Conservation (phyloP, 2,329 filamentous ascomycete species). For the Colletotrichum lini region DNA sequence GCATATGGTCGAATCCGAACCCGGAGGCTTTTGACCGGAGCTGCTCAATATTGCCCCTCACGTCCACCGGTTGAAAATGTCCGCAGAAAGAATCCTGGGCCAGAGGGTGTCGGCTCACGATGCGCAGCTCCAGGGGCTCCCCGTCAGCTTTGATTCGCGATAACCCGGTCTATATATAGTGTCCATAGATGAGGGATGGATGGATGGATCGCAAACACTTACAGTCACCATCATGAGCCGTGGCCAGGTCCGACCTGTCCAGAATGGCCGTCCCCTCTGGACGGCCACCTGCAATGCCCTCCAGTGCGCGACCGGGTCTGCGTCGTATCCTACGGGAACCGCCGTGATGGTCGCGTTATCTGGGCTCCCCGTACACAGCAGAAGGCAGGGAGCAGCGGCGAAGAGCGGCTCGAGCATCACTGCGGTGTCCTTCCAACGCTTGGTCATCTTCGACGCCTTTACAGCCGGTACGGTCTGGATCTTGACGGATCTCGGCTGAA, state of each 20-base stretch:
- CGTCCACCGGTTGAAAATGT: not conserved
- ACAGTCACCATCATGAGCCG: not conserved
- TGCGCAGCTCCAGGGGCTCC: not conserved
- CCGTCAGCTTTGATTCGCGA: no score
- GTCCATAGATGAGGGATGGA: no score
- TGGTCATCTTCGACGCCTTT: no score
- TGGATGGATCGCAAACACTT: not conserved
- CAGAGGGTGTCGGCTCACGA: not conserved
- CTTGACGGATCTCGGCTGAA: no score
- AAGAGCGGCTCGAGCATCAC: not conserved
- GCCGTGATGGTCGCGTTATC: not conserved
- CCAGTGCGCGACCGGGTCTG: not conserved
- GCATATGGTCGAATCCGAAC: rapidly evolving
- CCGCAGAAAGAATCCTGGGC: not conserved
- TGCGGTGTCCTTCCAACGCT: not conserved
- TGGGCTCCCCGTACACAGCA: not conserved
- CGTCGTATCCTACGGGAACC: not conserved
- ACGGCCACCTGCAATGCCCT: not conserved
- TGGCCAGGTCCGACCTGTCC: not conserved
- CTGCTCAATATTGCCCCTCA: not conserved
- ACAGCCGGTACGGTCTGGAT: no score
- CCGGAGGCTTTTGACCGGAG: not conserved
- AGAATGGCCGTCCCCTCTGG: not conserved
- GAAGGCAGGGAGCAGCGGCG: not conserved
- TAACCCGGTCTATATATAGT: no score